Evolutionary conservation across 805 yeast species (phyloP).

Genomic region (Soucietia sequanensis): DNA sequence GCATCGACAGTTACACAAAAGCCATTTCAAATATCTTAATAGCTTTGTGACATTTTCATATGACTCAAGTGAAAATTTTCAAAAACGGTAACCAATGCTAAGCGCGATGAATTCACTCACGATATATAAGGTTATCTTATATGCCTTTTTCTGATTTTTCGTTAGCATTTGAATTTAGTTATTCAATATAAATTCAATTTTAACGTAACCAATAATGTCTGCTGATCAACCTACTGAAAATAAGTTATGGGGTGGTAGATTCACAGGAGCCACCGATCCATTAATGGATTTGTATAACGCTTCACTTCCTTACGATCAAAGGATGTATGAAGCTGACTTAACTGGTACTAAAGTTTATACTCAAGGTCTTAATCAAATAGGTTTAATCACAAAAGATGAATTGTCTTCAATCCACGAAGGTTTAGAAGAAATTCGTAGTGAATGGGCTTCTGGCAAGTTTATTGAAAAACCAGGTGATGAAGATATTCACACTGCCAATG

Average conservation of each 20-base stretch:
- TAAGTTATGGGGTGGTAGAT: slow-evolving; percentile 97
- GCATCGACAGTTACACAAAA: too few relatives aligned
- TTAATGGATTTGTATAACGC: slow-evolving; percentile 97
- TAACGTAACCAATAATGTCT: slow-evolving; percentile 19
- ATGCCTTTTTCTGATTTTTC: too few relatives aligned
- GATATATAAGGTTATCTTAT: too few relatives aligned
- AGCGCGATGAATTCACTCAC: too few relatives aligned
- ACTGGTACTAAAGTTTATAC: slow-evolving; percentile 95
- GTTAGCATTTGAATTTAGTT: too few relatives aligned
- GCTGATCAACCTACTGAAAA: slow-evolving; percentile 54
- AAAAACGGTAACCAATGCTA: neutral
- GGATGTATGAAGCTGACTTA: slow-evolving; percentile 91
- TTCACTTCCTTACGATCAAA: slow-evolving; percentile 91
- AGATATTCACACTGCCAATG: slow-evolving; percentile 98
- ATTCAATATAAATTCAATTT: neutral
- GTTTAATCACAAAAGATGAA: slow-evolving; percentile 71
- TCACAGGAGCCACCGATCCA: slow-evolving; percentile 96
- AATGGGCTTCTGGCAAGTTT: slow-evolving; percentile 74
- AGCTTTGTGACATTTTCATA: neutral
- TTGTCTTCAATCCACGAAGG: slow-evolving; percentile 82
- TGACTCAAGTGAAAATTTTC: slow-evolving; percentile 1
- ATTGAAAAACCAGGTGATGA: slow-evolving; percentile 88
- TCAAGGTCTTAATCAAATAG: slow-evolving; percentile 76
- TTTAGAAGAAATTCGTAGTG: slow-evolving; percentile 63
- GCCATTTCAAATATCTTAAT: neutral